Conservation (phyloP, 2,329 filamentous ascomycete species). For the Colletotrichum tofieldiae region DNA sequence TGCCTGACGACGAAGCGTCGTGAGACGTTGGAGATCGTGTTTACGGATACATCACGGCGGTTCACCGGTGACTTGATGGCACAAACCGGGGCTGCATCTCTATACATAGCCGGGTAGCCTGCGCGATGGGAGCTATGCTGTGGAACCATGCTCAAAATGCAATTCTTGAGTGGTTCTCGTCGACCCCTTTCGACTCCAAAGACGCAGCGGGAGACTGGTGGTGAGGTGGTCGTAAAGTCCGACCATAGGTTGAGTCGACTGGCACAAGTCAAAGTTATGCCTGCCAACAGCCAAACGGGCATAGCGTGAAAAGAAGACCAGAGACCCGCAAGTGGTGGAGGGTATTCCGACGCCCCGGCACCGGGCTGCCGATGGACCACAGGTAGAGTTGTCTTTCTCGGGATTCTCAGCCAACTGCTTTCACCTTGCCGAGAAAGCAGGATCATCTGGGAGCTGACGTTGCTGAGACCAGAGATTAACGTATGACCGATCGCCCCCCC, state of each 20-base stretch:
- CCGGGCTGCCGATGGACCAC: constrained; percentile 7
- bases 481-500: constrained; percentile 23
- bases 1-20: neutral
- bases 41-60: neutral
- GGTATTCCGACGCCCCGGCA: constrained; percentile 30
- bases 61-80: neutral
- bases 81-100: neutral
- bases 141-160: neutral
- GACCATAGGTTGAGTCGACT: neutral
- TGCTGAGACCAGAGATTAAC: constrained; percentile 16
- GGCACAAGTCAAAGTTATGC: constrained; percentile 2
- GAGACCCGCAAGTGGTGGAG: constrained; percentile 9
- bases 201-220: neutral
- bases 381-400: constrained; percentile 7
- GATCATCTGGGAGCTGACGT: constrained; percentile 10
- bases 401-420: constrained; percentile 18
- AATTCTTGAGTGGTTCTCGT: neutral
- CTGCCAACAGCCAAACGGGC: neutral
- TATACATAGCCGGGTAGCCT: neutral
- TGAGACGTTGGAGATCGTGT: neutral
- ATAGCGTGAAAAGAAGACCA: constrained; percentile 3
- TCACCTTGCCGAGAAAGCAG: constrained; percentile 10
- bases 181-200: neutral
- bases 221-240: no score
- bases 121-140: neutral